phyloP scores from a whole-genome alignment of 352 stramenopile species.

The Lagenidium giganteum region DNA sequence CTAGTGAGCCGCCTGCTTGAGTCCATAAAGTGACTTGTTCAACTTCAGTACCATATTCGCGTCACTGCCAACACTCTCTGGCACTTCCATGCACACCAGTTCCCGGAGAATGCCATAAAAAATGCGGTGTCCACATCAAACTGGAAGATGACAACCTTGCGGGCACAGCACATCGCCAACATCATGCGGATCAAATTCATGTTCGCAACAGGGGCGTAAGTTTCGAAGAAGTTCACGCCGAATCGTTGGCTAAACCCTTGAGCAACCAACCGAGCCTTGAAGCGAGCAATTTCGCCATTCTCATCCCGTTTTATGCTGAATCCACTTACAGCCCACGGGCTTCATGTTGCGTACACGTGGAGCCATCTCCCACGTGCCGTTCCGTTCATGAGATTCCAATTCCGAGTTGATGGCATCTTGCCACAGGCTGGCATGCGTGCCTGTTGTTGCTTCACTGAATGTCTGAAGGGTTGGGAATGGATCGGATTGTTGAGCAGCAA shows the following conservation, averaged over 20 bases:
- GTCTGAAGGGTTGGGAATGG: too few relatives aligned
- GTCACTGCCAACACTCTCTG: not conserved
- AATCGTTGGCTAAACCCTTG: slow-evolving; percentile 19
- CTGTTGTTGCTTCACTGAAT: not conserved
- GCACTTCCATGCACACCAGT: slow-evolving; percentile 9
- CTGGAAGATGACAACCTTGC: slow-evolving; percentile 20
- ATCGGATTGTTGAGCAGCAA: too few relatives aligned
- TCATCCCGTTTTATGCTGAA: slow-evolving; percentile 3
- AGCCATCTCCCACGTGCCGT: slow-evolving; percentile 1
- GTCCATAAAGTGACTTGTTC: slow-evolving; percentile 11
- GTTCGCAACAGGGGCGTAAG: slow-evolving; percentile 24
- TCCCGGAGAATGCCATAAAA: slow-evolving; percentile 20
- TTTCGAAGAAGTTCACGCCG: slow-evolving; percentile 29
- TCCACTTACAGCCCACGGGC: slow-evolving; percentile 8
- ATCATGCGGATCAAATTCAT: slow-evolving; percentile 29
- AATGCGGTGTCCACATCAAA: slow-evolving; percentile 31
- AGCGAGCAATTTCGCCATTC: slow-evolving; percentile 1
- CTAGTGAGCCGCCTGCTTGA: slow-evolving; percentile 9
- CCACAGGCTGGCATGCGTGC: not conserved
- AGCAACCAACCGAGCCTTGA: slow-evolving; percentile 13
- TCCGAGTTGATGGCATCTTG: not conserved
- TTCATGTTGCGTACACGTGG: not conserved
- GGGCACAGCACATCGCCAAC: slow-evolving; percentile 4
- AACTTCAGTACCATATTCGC: not conserved
- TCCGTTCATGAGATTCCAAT: not conserved